These are phyloP conservation scores for Sequoiadendron giganteum DNA, from an alignment of 75 land plant species.

Conservation along the genomic window DNA sequence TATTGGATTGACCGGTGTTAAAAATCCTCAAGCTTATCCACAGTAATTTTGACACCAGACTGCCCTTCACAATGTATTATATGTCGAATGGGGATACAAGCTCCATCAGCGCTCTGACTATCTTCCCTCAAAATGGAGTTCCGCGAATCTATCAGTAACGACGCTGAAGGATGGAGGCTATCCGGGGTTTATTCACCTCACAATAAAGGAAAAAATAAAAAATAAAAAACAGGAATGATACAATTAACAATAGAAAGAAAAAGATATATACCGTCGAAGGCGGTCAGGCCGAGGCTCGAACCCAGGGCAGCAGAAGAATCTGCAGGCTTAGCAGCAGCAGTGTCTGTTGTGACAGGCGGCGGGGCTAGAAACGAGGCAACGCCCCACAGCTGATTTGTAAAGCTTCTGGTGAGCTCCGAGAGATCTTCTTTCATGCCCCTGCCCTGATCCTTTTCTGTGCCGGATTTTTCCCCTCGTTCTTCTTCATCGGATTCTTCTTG, in stretches of 20 bases:
- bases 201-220: background rate
- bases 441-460: slow-evolving; percentile 7
- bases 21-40: too few relatives aligned
- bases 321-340: background rate
- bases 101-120: background rate
- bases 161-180: background rate
- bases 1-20: too few relatives aligned
- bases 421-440: slow-evolving; percentile 86
- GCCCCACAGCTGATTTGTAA: slow-evolving; percentile 87
- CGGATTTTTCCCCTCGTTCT: background rate
- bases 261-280: background rate
- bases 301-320: background rate
- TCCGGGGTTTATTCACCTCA: background rate
- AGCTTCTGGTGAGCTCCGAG: slow-evolving; percentile 69
- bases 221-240: background rate
- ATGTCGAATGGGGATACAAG: too few relatives aligned
- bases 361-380: slow-evolving; percentile 96
- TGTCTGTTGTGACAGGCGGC: slow-evolving; percentile 41
- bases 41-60: background rate
- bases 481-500: slow-evolving; percentile 21
- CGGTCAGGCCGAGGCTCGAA: background rate
- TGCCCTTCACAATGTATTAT: background rate
- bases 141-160: background rate
- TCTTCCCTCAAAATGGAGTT: background rate
- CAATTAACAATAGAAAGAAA: background rate